A percentile compares a stretch with the other conserved stretches of the same genome.
These are phyloP conservation scores for Tuber brumale DNA, from an alignment of 495 filamentous ascomycete genomes.

Conservation along the genomic window DNA sequence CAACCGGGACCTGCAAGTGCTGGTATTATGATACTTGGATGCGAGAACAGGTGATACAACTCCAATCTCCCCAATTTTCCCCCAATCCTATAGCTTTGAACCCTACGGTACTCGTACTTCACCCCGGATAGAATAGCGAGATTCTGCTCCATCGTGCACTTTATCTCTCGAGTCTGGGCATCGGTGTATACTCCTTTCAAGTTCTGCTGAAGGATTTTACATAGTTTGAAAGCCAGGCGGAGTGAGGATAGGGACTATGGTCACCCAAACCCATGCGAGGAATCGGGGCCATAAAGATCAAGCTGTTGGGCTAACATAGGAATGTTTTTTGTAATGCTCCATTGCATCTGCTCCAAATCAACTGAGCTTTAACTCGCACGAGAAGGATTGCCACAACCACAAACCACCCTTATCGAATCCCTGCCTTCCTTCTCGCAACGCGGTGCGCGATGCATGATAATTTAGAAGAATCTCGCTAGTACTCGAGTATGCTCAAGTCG, in stretches of 20 bases:
- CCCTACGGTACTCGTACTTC: background rate
- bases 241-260: background rate
- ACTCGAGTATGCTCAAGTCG: too few relatives aligned
- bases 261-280: background rate
- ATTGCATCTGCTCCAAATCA: background rate
- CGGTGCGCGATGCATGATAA: background rate
- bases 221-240: background rate
- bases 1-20: background rate
- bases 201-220: background rate
- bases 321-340: background rate
- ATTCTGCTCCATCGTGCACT: background rate
- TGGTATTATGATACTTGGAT: background rate
- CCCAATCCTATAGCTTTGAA: background rate
- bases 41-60: background rate
- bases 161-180: background rate
- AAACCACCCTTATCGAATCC: too few relatives aligned
- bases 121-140: background rate
- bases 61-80: background rate
- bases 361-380: background rate
- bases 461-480: background rate
- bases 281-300: background rate
- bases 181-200: background rate
- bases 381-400: background rate
- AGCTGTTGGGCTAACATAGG: background rate
- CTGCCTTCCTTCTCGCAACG: background rate